phyloP scores from a whole-genome alignment of 2,329 filamentous ascomycete species.

The Venturia effusa region DNA sequence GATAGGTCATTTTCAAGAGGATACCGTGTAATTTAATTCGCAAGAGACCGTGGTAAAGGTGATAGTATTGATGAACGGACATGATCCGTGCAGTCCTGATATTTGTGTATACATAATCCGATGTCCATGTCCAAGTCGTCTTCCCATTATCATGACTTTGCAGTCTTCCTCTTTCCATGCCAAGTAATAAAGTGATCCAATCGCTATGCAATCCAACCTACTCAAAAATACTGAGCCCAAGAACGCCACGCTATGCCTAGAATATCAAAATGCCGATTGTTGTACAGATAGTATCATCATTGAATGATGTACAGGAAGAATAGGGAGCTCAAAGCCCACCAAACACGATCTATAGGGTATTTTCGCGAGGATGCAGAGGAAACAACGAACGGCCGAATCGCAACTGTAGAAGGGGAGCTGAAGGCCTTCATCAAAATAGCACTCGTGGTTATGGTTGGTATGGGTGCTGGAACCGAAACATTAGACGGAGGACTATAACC shows the following conservation, averaged over 20 bases:
- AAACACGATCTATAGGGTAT: neutral
- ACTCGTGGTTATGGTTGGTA: neutral
- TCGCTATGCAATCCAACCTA: neutral
- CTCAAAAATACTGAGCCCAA: neutral
- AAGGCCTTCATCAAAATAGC: neutral
- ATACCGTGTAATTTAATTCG: too few relatives aligned
- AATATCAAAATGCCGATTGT: neutral
- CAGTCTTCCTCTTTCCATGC: neutral
- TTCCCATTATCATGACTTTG: neutral
- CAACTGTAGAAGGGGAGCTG: neutral
- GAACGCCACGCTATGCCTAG: constrained; percentile 2
- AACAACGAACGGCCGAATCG: neutral
- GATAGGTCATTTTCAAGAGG: too few relatives aligned
- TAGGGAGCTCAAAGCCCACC: neutral
- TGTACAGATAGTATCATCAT: neutral
- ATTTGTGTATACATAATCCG: neutral
- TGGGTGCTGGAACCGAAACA: neutral
- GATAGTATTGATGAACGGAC: too few relatives aligned
- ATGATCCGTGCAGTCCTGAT: too few relatives aligned
- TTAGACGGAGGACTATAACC: constrained; percentile 19
- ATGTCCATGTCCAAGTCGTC: neutral
- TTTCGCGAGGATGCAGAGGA: neutral
- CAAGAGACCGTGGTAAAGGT: too few relatives aligned
- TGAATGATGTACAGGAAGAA: neutral
- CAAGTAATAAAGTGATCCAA: neutral